Evolutionary conservation across 768 basidiomycete genomes (phyloP), one percentile per base, ranked within the genome.

Genomic region (Lactarius pseudohatsudake): DNA sequence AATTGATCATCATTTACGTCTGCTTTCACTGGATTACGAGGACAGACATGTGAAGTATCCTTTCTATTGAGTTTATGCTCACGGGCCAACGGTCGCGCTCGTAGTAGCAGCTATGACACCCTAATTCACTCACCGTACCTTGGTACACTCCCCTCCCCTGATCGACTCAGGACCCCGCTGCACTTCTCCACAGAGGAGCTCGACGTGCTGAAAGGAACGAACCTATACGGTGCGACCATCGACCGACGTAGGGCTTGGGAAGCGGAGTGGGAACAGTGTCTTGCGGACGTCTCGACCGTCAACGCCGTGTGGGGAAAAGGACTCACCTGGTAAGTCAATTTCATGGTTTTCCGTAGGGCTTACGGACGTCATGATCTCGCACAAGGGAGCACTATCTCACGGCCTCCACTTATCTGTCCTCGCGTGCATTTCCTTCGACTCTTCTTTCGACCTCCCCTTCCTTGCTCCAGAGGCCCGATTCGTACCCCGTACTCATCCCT

Each of bases 351-450:
- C 70, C n/a, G 26, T 64, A n/a, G 1, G 55, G 62, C 53, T 57
- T 7, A 64, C 6, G 30, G 20, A 34, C 59, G 36, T 63, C 13
- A 40, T 53, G 30, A 40, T 9, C 22, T 34, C 41, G 6, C 22
- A 20, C 62, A 95, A 50, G 94, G 91, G 83, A 88, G 30, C 74
- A 77, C 30, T 96, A 91, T 74, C 78, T 92, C 2, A 82, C 84
- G 0, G 86, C 90, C 90, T 80, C 88, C 7, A n/a, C 90, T 0
- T 87, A 92, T 73, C 79, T 94, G 43, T 92, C 92, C 1, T 96
- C 95, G 1, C 85, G 96, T 60, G 91, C 94, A 0, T 98, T 97
- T 72, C 92, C 95, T 0, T 97, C 95, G 0, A 86, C 86, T 8
- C 77, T 98, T 26, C 81, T 97, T 34, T 86, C 86, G 5, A 72